Percentiles rank a stretch among this genome's conserved stretches.
Conservation (phyloP, 371 early-diverging fungal genomes). For the Thermomucor indicae-seudaticae region DNA sequence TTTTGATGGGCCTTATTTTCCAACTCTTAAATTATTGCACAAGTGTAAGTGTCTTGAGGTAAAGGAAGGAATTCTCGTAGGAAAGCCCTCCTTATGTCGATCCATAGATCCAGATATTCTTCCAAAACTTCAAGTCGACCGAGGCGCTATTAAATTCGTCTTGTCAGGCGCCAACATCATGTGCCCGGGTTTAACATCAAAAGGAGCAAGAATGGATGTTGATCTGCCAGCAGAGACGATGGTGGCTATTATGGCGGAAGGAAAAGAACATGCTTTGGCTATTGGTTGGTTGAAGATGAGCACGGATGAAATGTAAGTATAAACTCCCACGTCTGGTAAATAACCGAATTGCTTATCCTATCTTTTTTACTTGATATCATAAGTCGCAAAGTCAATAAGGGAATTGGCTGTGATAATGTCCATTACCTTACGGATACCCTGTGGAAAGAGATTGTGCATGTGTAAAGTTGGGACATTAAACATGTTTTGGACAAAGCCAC, state of each 20-base stretch:
- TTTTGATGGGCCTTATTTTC: slow-evolving; percentile 89
- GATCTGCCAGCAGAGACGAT: slow-evolving; percentile 68
- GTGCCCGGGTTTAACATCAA: slow-evolving; percentile 97
- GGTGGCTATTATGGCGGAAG: slow-evolving; percentile 96
- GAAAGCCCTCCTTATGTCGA: too few species aligned
- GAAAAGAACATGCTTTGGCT: slow-evolving; percentile 93
- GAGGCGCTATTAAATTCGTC: slow-evolving; percentile 97
- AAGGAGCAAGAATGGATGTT: slow-evolving; percentile 82
- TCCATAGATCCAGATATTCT: slow-evolving; percentile 93
- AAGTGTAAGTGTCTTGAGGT: slow-evolving; percentile 61
- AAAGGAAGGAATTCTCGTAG: background rate
- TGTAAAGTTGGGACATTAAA: too few species aligned
- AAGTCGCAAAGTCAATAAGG: slow-evolving; percentile 86
- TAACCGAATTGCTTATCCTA: background rate
- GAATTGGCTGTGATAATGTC: slow-evolving; percentile 86
- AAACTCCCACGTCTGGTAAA: background rate
- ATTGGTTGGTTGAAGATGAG: slow-evolving; percentile 88
- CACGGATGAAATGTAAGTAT: slow-evolving; percentile 85
- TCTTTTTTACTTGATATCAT: slow-evolving; percentile 1
- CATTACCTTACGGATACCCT: slow-evolving; percentile 87
- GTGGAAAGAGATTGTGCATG: slow-evolving; percentile 64
- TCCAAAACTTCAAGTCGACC: slow-evolving; percentile 90
- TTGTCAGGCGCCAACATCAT: slow-evolving; percentile 96
- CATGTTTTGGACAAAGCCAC: too few species aligned
- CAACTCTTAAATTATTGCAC: slow-evolving; percentile 85